Evolutionary conservation across 106 monocot species (phyloP), one percentile per base, ranked within the genome.

Genomic region (Allium sativum): DNA sequence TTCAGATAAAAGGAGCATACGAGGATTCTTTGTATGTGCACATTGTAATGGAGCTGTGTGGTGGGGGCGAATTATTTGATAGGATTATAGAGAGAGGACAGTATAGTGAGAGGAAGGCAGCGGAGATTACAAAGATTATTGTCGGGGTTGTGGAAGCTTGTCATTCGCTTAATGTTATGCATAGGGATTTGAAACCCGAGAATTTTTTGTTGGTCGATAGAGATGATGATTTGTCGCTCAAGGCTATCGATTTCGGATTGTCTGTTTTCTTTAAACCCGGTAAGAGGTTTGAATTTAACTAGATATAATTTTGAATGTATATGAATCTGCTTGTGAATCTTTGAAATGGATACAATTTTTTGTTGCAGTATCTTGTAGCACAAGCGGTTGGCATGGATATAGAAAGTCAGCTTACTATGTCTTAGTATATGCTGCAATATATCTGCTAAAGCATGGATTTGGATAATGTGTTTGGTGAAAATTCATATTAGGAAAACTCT

Each of bases 211-310:
- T 78, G 41, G 67, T 63, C 31, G 64, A 78, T 52, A 71, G 71
- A 64, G 71, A 78, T 42, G 66, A 78, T 40, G 78, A 78, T 51
- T 44, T 61, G 19, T 78, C 78, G 4, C 62, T 78, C 68, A 78
- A 78, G 58, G 78, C 78, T 8, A 78, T 78, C 16, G 78, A 78
- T 57, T 78, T 78, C 41, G 78, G 78, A 42, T 72, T 78, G 40
- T 78, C 78, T 14, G 68, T 78, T 16, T 78, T 78, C 72, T 78
- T 78, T 72, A 71, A 78, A 56, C 78, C 78, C 16, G 78, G 78
- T 78, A 62, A 54, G 66, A 17, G 12, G 7, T 50, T 12, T 11
- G 1, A 50, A 50, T 50, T 50, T 50, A 15, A 12, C 11, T 50
- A 50, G 48, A 6, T 50, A 50, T 11, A 15, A 15, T 3, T 50